Evolutionary conservation across 257 asterid genomes (phyloP).

Genomic region (Ilex aquifolium): DNA sequence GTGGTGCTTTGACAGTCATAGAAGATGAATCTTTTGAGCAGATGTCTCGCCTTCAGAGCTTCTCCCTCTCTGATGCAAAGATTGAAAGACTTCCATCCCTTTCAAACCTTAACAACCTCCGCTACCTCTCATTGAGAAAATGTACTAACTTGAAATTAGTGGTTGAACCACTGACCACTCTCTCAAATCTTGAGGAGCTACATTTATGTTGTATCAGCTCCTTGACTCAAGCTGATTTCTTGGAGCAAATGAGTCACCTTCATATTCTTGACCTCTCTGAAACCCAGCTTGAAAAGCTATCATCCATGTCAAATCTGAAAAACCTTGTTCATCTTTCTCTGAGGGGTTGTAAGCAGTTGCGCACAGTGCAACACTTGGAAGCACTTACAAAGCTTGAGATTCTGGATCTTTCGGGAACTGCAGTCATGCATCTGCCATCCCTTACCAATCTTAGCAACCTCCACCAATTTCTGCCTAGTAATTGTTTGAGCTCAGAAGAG

Average conservation of each 20-base stretch:
- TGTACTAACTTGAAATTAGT: too few species aligned
- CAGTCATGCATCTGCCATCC: neutral
- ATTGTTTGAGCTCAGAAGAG: neutral
- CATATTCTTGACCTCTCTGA: slow-evolving; percentile 8
- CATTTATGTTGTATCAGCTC: neutral
- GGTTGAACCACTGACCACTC: too few species aligned
- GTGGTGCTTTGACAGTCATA: neutral
- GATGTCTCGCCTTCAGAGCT: neutral
- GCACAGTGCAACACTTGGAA: neutral
- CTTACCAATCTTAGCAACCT: neutral
- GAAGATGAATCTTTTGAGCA: slow-evolving; percentile 1
- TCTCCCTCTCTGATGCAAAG: neutral
- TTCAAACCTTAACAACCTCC: neutral
- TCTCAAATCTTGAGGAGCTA: neutral
- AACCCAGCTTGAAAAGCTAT: neutral
- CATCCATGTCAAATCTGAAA: neutral
- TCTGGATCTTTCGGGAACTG: slow-evolving; percentile 8
- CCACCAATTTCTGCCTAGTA: neutral
- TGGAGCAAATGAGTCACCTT: slow-evolving; percentile 3
- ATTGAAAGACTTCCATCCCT: slow-evolving; percentile 1
- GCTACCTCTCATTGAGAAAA: too few species aligned
- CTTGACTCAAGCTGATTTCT: neutral
- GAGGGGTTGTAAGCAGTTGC: neutral
- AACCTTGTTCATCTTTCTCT: neutral
- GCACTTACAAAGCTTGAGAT: slow-evolving; percentile 6